Evolutionary conservation across 2,329 filamentous ascomycete species (phyloP).

Genomic region (Ophiocordyceps australis): DNA sequence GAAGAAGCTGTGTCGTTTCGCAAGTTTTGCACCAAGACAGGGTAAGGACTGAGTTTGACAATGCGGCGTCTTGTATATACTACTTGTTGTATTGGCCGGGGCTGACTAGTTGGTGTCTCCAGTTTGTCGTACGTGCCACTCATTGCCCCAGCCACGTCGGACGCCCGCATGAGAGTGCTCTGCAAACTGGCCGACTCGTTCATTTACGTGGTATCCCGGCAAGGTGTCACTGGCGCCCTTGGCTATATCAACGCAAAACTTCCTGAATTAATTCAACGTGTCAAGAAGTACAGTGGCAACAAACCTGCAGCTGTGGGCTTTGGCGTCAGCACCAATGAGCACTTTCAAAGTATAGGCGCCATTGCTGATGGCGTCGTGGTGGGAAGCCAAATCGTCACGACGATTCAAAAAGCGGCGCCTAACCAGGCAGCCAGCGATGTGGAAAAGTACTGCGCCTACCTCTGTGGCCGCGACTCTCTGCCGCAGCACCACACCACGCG

Average conservation of each 20-base stretch:
- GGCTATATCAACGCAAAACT: conserved; percentile 68
- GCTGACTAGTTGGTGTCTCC: too few relatives aligned
- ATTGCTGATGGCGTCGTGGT: conserved; percentile 92
- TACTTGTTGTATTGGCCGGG: too few relatives aligned
- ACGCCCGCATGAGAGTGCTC: conserved; percentile 83
- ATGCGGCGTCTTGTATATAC: too few relatives aligned
- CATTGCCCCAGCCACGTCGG: conserved; percentile 85
- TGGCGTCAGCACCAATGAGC: conserved; percentile 86
- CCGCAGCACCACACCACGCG: conserved; percentile 26
- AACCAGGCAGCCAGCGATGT: conserved; percentile 42
- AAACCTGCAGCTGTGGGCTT: conserved; percentile 88
- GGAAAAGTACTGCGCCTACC: conserved; percentile 68
- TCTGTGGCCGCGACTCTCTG: conserved; percentile 27
- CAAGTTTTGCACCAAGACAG: conserved; percentile 60
- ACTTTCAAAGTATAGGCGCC: conserved; percentile 70
- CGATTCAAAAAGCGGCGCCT: conserved; percentile 27
- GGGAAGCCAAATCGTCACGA: conserved; percentile 84
- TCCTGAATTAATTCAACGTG: conserved; percentile 63
- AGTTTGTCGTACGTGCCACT: conserved; percentile 91
- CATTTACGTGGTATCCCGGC: conserved; percentile 94
- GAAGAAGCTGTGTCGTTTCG: conserved; percentile 92
- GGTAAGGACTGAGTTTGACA: conserved; percentile 41
- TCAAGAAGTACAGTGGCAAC: conserved; percentile 84
- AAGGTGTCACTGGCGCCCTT: conserved; percentile 87
- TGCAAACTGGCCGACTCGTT: conserved; percentile 97